Percentiles rank a stretch among this genome's conserved stretches.
phyloP scores from a whole-genome alignment of 345 rosid species.

The Gossypium australe region DNA sequence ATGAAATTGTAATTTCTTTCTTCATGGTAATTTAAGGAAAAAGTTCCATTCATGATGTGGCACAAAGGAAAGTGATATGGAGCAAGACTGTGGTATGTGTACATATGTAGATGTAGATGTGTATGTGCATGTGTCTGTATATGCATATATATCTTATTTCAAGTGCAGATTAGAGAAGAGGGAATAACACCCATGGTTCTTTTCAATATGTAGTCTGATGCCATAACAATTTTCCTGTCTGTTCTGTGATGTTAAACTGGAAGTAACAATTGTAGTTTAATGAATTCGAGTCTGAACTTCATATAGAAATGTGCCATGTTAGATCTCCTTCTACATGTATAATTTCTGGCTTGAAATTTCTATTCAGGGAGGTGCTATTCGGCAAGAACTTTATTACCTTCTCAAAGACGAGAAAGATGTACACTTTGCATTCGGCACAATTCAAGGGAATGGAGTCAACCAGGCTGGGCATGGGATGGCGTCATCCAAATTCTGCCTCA shows the following conservation, averaged over 20 bases:
- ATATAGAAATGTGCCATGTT: neutral
- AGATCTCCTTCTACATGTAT: neutral
- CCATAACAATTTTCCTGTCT: too few species aligned
- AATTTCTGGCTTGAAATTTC: neutral
- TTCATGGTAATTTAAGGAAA: too few species aligned
- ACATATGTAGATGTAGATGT: too few species aligned
- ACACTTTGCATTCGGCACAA: slow-evolving; percentile 75
- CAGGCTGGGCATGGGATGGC: slow-evolving; percentile 85
- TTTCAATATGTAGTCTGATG: neutral
- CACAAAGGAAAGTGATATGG: too few species aligned
- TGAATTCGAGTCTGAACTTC: neutral
- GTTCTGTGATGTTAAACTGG: too few species aligned
- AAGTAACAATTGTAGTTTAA: too few species aligned
- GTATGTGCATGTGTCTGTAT: too few species aligned
- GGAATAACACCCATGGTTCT: neutral
- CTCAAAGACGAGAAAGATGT: slow-evolving; percentile 85
- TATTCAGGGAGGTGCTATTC: slow-evolving; percentile 37
- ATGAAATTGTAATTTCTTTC: neutral
- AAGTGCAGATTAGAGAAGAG: neutral
- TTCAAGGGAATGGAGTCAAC: slow-evolving; percentile 51
- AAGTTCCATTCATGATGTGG: too few species aligned
- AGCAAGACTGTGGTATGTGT: too few species aligned
- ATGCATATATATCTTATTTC: neutral
- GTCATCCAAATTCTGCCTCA: slow-evolving; percentile 77
- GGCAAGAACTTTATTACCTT: slow-evolving; percentile 80